phyloP scores from a whole-genome alignment of 257 asterid species.

The Solanum lignicaule region DNA sequence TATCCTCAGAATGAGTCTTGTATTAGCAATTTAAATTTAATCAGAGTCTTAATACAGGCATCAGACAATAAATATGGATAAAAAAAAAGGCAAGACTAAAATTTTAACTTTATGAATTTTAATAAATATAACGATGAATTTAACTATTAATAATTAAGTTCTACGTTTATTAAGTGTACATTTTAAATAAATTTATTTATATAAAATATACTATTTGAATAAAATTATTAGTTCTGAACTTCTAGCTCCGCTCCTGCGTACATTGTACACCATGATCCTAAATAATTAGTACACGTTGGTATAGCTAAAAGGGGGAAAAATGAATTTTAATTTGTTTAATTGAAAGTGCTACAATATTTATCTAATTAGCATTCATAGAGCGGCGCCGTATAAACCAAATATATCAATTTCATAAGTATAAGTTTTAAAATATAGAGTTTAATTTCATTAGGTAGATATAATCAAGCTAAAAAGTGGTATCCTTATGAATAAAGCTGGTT shows the following conservation, averaged over 20 bases:
- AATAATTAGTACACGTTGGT: not conserved
- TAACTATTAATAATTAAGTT: no score
- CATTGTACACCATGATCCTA: not conserved
- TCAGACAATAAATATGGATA: fast-evolving
- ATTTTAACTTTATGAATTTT: no score
- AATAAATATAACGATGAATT: no score
- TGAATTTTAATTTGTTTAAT: not conserved
- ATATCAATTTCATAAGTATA: not conserved
- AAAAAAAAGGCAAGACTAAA: no score
- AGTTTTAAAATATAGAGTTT: not conserved
- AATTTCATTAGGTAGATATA: not conserved
- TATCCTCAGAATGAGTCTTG: fast-evolving
- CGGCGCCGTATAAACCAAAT: not conserved
- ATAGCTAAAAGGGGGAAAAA: not conserved
- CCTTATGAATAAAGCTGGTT: no score
- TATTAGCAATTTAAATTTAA: no score
- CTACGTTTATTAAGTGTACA: not conserved
- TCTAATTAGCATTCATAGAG: not conserved
- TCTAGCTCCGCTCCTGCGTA: not conserved
- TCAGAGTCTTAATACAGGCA: fast-evolving
- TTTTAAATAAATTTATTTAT: not conserved
- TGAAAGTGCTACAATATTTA: not conserved
- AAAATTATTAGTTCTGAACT: not conserved
- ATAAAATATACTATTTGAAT: not conserved
- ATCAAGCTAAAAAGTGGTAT: not conserved